Percentiles rank a stretch among this genome's conserved stretches.
These are phyloP conservation scores for Ophiocordyceps camponoti-rufipedis DNA, from an alignment of 2,329 filamentous ascomycete species.

Conservation along the genomic window DNA sequence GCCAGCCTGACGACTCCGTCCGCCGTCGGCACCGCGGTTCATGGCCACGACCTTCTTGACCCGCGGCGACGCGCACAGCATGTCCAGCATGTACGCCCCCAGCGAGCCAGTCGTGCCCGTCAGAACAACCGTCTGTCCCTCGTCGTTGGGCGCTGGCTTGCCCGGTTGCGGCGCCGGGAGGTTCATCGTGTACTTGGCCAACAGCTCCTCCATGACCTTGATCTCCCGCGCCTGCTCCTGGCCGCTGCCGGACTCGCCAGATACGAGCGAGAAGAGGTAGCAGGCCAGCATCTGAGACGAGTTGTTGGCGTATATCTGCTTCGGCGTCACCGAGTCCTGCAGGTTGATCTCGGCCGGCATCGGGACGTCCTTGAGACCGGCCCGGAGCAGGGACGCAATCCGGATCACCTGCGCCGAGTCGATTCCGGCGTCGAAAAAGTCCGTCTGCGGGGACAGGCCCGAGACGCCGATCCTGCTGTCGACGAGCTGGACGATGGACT, in stretches of 20 bases:
- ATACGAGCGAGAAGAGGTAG: conserved; percentile 1
- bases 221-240: background rate
- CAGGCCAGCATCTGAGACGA: conserved; percentile 7
- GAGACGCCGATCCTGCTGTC: conserved; percentile 4
- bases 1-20: conserved; percentile 17
- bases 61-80: conserved; percentile 9
- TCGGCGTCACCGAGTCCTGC: conserved; percentile 5
- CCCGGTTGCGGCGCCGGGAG: conserved; percentile 5
- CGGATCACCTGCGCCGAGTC: conserved; percentile 21
- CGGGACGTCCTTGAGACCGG: conserved; percentile 5
- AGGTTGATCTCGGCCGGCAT: conserved; percentile 1
- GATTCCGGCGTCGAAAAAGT: conserved; percentile 20
- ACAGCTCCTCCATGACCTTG: conserved; percentile 4
- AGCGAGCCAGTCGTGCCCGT: conserved; percentile 83
- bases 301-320: conserved; percentile 11
- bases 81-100: conserved; percentile 51
- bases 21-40: conserved; percentile 15
- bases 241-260: background rate
- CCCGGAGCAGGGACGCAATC: conserved; percentile 5
- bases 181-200: conserved; percentile 12
- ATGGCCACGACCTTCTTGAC: conserved; percentile 10
- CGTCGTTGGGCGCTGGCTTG: conserved; percentile 8
- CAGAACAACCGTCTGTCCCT: conserved; percentile 46
- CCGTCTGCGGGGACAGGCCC: conserved; percentile 9
- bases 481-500: conserved; percentile 8